Conservation (phyloP, 73 alveolate genomes). For the Urostyla sp. region DNA sequence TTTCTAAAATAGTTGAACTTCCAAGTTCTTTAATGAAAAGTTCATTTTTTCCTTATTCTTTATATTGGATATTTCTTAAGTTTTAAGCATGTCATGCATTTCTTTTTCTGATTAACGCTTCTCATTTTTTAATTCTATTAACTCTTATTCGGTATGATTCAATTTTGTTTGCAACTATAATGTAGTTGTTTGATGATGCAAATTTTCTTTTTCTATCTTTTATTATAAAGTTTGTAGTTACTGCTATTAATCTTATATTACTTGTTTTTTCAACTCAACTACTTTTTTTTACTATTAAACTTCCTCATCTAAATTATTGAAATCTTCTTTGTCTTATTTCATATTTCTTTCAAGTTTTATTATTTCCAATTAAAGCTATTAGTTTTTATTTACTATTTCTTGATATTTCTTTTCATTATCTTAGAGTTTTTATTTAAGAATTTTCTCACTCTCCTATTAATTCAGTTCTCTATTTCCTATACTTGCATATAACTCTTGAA, state of each 20-base stretch:
- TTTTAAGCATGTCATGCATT: neutral
- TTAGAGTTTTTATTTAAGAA: too few relatives aligned
- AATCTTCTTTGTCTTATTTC: conserved; percentile 6
- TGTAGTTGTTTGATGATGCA: conserved; percentile 1
- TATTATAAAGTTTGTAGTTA: neutral
- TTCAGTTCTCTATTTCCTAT: neutral
- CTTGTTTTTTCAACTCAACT: conserved; percentile 1
- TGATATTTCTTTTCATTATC: conserved; percentile 28
- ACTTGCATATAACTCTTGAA: conserved; percentile 35
- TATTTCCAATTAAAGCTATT: neutral
- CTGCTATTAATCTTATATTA: conserved; percentile 1
- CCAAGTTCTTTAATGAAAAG: conserved; percentile 17
- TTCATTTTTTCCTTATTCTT: conserved; percentile 8
- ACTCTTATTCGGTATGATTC: neutral
- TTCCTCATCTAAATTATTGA: too few relatives aligned
- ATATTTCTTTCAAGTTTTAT: neutral
- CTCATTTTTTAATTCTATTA: neutral
- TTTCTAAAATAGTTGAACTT: neutral
- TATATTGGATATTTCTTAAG: neutral
- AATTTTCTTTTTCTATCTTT: conserved; percentile 3
- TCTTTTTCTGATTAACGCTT: conserved; percentile 12
- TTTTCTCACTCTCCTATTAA: too few relatives aligned
- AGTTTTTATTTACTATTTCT: neutral
- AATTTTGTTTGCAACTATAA: neutral
- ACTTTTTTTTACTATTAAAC: neutral